A percentile compares a stretch with the other conserved stretches of the same genome.
These are phyloP conservation scores for Fusarium lateritium DNA, from an alignment of 2,329 filamentous ascomycete genomes.

Conservation along the genomic window DNA sequence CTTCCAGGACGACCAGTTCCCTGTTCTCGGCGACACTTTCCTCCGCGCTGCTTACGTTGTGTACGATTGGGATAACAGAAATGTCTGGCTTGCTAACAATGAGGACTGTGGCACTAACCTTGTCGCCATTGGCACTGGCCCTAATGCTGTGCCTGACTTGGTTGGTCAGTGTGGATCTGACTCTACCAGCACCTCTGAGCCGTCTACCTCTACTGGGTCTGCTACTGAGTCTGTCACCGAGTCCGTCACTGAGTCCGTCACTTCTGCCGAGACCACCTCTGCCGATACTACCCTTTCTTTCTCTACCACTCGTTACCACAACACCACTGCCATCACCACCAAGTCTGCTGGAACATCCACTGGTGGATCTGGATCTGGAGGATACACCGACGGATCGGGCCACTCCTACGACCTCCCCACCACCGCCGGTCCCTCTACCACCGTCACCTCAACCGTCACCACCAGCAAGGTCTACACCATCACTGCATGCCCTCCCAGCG, in stretches of 20 bases:
- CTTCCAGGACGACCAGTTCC: slow-evolving; percentile 57
- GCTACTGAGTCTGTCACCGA: slow-evolving; percentile 14
- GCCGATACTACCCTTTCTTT: slow-evolving; percentile 28
- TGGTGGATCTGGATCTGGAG: neutral
- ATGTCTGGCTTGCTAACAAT: slow-evolving; percentile 56
- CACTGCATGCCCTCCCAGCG: slow-evolving; percentile 50
- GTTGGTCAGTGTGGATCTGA: slow-evolving; percentile 51
- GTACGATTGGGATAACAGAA: slow-evolving; percentile 59
- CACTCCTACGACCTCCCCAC: slow-evolving; percentile 22
- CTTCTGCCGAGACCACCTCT: slow-evolving; percentile 17
- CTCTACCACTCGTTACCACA: slow-evolving; percentile 35
- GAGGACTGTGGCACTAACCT: slow-evolving; percentile 58
- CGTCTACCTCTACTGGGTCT: slow-evolving; percentile 33
- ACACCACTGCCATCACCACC: slow-evolving; percentile 33
- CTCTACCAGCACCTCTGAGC: slow-evolving; percentile 34
- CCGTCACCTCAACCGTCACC: slow-evolving; percentile 51
- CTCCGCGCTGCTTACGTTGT: slow-evolving; percentile 62
- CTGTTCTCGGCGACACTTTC: slow-evolving; percentile 62
- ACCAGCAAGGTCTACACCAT: slow-evolving; percentile 51
- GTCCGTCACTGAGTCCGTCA: neutral
- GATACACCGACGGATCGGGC: slow-evolving; percentile 5
- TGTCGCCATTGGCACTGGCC: slow-evolving; percentile 57
- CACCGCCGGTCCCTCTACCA: slow-evolving; percentile 24
- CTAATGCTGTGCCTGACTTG: slow-evolving; percentile 55
- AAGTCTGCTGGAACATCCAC: slow-evolving; percentile 4